A percentile compares a stretch with the other conserved stretches of the same genome.
phyloP scores from a whole-genome alignment of 768 basidiomycete species.

The Hydnomerulius pinastri region DNA sequence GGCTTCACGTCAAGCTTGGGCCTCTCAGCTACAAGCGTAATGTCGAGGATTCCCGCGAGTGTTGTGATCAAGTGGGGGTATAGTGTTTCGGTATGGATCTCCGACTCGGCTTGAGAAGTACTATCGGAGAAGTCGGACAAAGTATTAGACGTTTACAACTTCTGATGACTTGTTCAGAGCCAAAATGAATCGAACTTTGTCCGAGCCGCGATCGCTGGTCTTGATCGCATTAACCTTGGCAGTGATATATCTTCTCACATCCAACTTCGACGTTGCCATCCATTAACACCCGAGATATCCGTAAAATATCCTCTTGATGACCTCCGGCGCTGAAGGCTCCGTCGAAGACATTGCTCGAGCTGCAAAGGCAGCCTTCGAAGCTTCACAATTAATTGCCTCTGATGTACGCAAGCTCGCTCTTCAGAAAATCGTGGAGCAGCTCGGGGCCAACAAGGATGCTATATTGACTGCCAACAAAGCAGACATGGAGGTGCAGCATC shows the following conservation, averaged over 20 bases:
- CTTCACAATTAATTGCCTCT: slow-evolving; percentile 77
- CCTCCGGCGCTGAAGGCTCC: slow-evolving; percentile 15
- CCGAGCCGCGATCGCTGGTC: too few relatives aligned
- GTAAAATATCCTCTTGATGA: slow-evolving; percentile 11
- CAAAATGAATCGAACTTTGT: not conserved
- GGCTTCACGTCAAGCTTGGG: too few relatives aligned
- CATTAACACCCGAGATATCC: not conserved
- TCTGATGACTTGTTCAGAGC: not conserved
- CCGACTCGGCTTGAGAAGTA: not conserved
- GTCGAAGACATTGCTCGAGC: slow-evolving; percentile 70
- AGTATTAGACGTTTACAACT: not conserved
- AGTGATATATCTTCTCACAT: not conserved
- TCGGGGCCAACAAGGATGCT: slow-evolving; percentile 61
- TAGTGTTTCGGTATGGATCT: not conserved
- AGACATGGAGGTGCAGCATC: slow-evolving; percentile 70
- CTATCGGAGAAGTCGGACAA: not conserved
- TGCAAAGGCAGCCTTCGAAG: slow-evolving; percentile 84
- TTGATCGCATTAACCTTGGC: not conserved
- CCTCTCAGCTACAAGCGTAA: too few relatives aligned
- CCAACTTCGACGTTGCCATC: not conserved
- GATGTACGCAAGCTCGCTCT: slow-evolving; percentile 73
- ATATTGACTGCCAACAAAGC: slow-evolving; percentile 80
- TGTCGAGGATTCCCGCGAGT: too few relatives aligned
- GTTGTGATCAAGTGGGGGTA: too few relatives aligned
- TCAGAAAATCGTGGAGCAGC: slow-evolving; percentile 62